Evolutionary conservation across 2,329 filamentous ascomycete species (phyloP), one percentile per base, ranked within the genome.

Genomic region (Elsinoe perseae): DNA sequence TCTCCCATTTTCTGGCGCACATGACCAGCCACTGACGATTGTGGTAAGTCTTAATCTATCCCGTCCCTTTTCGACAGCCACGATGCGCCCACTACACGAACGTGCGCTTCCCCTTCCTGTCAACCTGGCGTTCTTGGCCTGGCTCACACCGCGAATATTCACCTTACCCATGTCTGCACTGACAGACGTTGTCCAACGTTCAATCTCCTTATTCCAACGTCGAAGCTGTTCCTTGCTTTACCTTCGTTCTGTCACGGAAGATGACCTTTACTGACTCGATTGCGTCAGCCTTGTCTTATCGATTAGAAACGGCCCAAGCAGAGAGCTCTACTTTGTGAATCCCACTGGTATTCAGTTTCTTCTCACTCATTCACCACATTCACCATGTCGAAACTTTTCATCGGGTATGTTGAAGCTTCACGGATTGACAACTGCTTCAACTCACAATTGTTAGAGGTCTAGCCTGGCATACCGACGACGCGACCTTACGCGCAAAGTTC

Each of bases 401-500:
- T 95, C 72, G 90, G 90, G 90, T 95, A 21, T 54, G 43, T 44
- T n/a, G 14, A 10, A 7, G 16, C 10, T 50, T 28, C 48, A 30
- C 27, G 43, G 20, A 14, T 21, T 32, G 25, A 23, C 43, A 12
- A n/a, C 40, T 12, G 8, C 36, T 44, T 42, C 21, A 7, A 30
- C 54, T 56, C 50, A 59, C 62, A 57, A 8, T 36, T 40, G 38
- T 48, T 68, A 95, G 92, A 69, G 93, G 93, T 80, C 89, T 98
- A 65, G 89, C 93, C 68, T 98, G 93, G 93, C 91, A 96, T 77
- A 98, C 93, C 62, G 90, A 95, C 73, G 92, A 97, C 75, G 75
- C 76, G 43, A 90, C 88, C 64, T 79, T 98, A 63, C 86, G 88
- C 68, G 77, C 86, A 69, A 95, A 95, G 74, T 98, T 98, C 72